Conservation (phyloP, 805 yeast species). For the Candida endomychidarum region DNA sequence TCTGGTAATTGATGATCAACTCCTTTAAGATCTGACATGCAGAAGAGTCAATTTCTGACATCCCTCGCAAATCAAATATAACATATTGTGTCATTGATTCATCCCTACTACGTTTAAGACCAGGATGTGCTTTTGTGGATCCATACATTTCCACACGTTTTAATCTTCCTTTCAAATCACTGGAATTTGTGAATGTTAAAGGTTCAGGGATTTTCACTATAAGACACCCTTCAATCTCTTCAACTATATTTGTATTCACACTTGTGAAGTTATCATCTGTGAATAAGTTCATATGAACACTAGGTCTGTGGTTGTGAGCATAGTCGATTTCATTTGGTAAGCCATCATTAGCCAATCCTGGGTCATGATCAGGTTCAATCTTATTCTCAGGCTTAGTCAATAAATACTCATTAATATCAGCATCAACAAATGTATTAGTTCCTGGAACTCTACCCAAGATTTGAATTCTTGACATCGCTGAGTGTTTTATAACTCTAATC, state of each 20-base stretch:
- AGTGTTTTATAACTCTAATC: conserved; percentile 57
- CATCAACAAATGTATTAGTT: conserved; percentile 41
- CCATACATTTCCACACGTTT: conserved; percentile 44
- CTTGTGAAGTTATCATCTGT: conserved; percentile 35
- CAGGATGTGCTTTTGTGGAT: conserved; percentile 45
- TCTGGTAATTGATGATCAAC: conserved; percentile 28
- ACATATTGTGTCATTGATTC: conserved; percentile 40
- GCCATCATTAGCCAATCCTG: too few species aligned
- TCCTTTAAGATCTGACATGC: conserved; percentile 36
- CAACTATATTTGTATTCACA: conserved; percentile 36
- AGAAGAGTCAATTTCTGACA: conserved; percentile 43
- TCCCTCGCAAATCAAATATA: conserved; percentile 42
- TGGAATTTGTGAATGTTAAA: conserved; percentile 41
- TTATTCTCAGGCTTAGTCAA: background rate
- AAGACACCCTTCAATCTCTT: conserved; percentile 46
- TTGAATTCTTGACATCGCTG: conserved; percentile 44
- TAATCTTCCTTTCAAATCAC: conserved; percentile 37
- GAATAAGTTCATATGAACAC: conserved; percentile 34
- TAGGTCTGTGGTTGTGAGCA: too few species aligned
- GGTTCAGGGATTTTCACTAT: conserved; percentile 46
- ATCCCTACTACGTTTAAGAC: conserved; percentile 34
- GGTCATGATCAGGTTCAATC: background rate
- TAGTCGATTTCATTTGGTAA: too few species aligned
- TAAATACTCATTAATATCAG: conserved; percentile 28
- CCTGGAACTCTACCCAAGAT: conserved; percentile 45